These are phyloP conservation scores for Mycena belliarum DNA, from an alignment of 768 basidiomycete genomes.

Conservation along the genomic window DNA sequence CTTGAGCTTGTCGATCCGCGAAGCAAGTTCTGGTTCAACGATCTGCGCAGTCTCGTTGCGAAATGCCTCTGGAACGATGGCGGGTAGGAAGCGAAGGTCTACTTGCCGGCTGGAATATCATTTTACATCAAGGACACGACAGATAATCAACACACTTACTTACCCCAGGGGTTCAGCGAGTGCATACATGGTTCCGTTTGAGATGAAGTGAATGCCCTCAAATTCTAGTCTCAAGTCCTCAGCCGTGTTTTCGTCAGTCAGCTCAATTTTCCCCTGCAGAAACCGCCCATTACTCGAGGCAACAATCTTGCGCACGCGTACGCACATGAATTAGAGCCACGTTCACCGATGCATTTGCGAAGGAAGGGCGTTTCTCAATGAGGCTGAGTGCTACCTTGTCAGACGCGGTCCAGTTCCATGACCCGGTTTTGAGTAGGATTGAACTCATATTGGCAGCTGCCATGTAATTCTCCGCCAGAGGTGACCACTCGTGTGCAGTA, in stretches of 20 bases:
- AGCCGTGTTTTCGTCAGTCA: constrained; percentile 50
- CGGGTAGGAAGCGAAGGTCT: constrained; percentile 68
- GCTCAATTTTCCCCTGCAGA: constrained; percentile 67
- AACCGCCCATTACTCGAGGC: not conserved
- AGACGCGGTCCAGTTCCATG: constrained; percentile 72
- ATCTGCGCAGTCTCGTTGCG: constrained; percentile 61
- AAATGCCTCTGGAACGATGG: constrained; percentile 56
- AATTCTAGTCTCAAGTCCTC: constrained; percentile 72
- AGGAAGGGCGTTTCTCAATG: constrained; percentile 54
- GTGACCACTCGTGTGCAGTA: constrained; percentile 48
- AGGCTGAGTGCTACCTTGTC: constrained; percentile 67
- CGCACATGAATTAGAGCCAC: constrained; percentile 69
- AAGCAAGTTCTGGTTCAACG: constrained; percentile 59
- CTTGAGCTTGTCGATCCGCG: constrained; percentile 59
- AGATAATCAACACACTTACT: constrained; percentile 18
- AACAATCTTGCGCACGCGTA: constrained; percentile 8
- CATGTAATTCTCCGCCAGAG: constrained; percentile 52
- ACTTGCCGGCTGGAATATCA: constrained; percentile 44
- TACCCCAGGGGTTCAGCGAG: constrained; percentile 68
- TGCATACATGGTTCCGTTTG: constrained; percentile 77
- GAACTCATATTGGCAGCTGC: constrained; percentile 51
- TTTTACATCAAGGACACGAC: not conserved
- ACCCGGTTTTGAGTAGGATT: constrained; percentile 46
- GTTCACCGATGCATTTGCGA: constrained; percentile 40
- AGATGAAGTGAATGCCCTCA: constrained; percentile 73